These are phyloP conservation scores for Grigorovia jiainica DNA, from an alignment of 805 yeast species.

Conservation along the genomic window DNA sequence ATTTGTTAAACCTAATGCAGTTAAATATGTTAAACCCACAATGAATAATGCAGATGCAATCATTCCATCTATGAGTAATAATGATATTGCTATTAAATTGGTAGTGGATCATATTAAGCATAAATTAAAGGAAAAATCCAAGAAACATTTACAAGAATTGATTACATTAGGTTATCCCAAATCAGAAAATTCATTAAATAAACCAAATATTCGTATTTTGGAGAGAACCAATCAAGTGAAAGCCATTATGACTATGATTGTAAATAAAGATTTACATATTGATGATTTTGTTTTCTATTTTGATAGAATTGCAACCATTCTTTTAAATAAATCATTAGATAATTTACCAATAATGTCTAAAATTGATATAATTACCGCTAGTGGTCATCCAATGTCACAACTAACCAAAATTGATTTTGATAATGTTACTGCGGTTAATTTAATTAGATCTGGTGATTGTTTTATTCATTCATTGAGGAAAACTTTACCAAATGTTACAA, in stretches of 20 bases:
- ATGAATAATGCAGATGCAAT: constrained; percentile 73
- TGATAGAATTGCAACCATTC: constrained; percentile 65
- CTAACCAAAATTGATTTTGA: constrained; percentile 29
- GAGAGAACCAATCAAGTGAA: constrained; percentile 51
- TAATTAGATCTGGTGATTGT: constrained; percentile 88
- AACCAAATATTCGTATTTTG: constrained; percentile 23
- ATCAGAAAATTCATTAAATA: constrained; percentile 9
- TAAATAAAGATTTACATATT: constrained; percentile 44
- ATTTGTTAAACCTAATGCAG: constrained; percentile 90
- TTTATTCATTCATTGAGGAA: constrained; percentile 71
- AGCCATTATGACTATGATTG: constrained; percentile 63
- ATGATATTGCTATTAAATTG: constrained; percentile 67
- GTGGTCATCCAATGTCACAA: constrained; percentile 22
- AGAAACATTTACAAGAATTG: constrained; percentile 56
- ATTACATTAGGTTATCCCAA: constrained; percentile 33
- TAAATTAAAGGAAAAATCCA: constrained; percentile 57
- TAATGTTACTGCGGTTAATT: constrained; percentile 60
- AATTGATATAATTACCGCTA: constrained; percentile 36
- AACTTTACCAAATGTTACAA: constrained; percentile 64
- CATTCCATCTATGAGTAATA: constrained; percentile 86
- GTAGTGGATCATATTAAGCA: constrained; percentile 70
- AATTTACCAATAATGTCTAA: constrained; percentile 33
- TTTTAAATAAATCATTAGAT: constrained; percentile 63
- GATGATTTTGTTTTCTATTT: constrained; percentile 83
- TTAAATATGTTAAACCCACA: constrained; percentile 53